phyloP scores from a whole-genome alignment of 495 filamentous ascomycete species.

The Aspergillus sclerotiicarbonarius region DNA sequence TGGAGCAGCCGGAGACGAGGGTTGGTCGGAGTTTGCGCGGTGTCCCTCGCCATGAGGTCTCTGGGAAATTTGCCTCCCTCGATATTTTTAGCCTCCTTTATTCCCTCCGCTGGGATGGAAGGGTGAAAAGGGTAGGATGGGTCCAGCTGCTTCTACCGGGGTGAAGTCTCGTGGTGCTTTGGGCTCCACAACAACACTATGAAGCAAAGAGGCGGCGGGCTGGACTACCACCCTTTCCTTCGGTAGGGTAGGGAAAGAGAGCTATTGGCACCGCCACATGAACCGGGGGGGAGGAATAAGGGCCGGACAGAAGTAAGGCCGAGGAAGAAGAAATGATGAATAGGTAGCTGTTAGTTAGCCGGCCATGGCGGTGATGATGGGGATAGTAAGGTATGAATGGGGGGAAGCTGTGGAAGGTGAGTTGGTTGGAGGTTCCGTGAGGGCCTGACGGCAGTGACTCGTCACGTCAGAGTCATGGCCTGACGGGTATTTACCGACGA shows the following conservation, averaged over 20 bases:
- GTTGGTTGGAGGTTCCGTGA: background rate
- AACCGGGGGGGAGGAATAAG: background rate
- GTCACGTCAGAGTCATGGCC: conserved; percentile 1
- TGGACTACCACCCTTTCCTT: background rate
- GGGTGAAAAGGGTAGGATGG: background rate
- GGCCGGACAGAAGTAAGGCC: background rate
- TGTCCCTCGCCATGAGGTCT: conserved; percentile 34
- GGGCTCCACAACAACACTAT: background rate
- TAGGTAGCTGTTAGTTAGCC: background rate
- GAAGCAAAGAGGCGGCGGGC: conserved; percentile 1
- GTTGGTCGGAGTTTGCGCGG: conserved; percentile 18
- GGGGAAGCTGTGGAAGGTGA: background rate
- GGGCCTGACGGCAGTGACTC: background rate
- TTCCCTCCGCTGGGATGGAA: background rate
- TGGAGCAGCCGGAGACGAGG: conserved; percentile 28
- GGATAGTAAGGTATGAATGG: background rate
- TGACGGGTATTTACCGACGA: background rate
- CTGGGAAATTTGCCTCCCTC: background rate
- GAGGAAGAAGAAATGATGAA: background rate
- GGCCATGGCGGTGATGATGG: background rate
- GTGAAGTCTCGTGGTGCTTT: background rate
- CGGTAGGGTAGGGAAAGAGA: background rate
- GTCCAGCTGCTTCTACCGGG: background rate
- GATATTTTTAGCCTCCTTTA: background rate
- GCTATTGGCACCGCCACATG: background rate